phyloP scores from a whole-genome alignment of 352 stramenopile genomes.

The Phytophthora hibernalis region DNA sequence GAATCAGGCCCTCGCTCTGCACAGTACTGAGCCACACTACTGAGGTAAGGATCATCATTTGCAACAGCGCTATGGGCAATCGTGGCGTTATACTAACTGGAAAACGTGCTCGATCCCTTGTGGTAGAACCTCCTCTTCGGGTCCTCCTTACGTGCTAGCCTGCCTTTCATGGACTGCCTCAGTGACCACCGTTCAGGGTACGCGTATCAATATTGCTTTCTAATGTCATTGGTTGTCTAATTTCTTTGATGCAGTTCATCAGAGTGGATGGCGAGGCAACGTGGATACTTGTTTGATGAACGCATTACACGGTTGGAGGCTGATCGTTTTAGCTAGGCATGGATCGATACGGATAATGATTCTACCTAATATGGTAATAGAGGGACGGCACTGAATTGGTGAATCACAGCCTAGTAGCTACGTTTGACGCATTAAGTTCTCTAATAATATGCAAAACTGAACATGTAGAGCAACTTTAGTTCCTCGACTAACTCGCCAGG shows the following conservation, averaged over 20 bases:
- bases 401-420: neutral
- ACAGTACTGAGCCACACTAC: constrained; percentile 72
- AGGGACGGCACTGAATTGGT: neutral
- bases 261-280: constrained; percentile 56
- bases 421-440: too few relatives aligned
- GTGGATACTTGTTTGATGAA: constrained; percentile 48
- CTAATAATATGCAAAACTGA: too few relatives aligned
- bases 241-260: constrained; percentile 34
- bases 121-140: constrained; percentile 55
- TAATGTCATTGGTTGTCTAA: neutral
- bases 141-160: constrained; percentile 54
- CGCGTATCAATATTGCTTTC: neutral
- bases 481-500: too few relatives aligned
- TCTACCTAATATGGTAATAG: too few relatives aligned
- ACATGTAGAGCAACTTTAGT: too few relatives aligned
- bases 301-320: constrained; percentile 54
- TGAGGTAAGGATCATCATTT: constrained; percentile 36
- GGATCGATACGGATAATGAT: neutral
- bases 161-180: constrained; percentile 63
- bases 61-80: neutral
- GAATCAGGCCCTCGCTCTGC: constrained; percentile 62
- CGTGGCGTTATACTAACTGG: too few relatives aligned
- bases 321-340: constrained; percentile 40
- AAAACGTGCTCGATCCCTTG: neutral
- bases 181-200: constrained; percentile 57